phyloP scores from a whole-genome alignment of 805 yeast genomes.

The Yamadazyma kitorensis region DNA sequence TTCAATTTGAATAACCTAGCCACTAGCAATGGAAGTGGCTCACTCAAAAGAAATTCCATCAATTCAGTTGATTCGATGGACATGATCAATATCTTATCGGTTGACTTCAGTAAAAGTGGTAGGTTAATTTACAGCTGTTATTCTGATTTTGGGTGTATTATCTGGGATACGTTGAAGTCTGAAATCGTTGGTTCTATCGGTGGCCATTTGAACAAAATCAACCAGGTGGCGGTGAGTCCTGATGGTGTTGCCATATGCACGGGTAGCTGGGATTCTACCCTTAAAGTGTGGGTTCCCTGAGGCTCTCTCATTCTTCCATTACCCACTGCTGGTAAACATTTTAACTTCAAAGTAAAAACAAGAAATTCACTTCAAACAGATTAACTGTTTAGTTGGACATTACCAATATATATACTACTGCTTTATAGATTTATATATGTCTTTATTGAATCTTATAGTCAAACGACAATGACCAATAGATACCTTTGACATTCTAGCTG shows the following conservation, averaged over 20 bases:
- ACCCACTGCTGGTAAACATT: too few relatives aligned
- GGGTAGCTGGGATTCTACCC: slow-evolving; percentile 76
- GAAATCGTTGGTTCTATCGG: slow-evolving; percentile 63
- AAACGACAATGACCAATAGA: too few relatives aligned
- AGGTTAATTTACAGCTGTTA: slow-evolving; percentile 72
- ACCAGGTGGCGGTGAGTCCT: slow-evolving; percentile 61
- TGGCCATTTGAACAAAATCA: slow-evolving; percentile 54
- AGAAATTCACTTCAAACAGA: too few relatives aligned
- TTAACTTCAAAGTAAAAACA: too few relatives aligned
- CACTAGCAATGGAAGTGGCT: slow-evolving; percentile 1
- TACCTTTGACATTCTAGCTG: too few relatives aligned
- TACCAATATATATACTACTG: too few relatives aligned
- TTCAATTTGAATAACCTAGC: slow-evolving; percentile 14
- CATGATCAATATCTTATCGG: slow-evolving; percentile 54
- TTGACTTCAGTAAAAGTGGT: slow-evolving; percentile 74
- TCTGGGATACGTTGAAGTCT: slow-evolving; percentile 74
- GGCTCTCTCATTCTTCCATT: neutral
- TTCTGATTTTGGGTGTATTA: slow-evolving; percentile 68
- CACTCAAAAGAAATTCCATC: slow-evolving; percentile 5
- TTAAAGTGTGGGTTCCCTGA: slow-evolving; percentile 56
- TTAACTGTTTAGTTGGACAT: too few relatives aligned
- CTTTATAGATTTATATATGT: too few relatives aligned
- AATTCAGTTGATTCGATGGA: slow-evolving; percentile 9
- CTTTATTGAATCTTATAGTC: too few relatives aligned
- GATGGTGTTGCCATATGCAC: slow-evolving; percentile 79